phyloP scores from a whole-genome alignment of 164 flowering plant genomes.

The Tinospora cordifolia region DNA sequence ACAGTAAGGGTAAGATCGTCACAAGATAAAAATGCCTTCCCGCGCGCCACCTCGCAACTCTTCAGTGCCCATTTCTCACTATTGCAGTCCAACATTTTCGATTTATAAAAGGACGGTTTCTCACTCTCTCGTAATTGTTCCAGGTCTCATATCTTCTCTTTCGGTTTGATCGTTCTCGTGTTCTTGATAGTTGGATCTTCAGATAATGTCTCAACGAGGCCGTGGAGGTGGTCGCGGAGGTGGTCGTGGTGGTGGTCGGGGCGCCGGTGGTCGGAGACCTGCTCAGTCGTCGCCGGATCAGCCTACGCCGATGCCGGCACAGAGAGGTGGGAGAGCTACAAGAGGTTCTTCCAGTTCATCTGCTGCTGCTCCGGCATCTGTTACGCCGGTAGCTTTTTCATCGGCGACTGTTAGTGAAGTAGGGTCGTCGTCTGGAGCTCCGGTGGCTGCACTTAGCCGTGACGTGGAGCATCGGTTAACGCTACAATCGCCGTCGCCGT shows the following conservation, averaged over 20 bases:
- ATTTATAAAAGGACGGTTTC: neutral
- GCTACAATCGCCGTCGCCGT: constrained; percentile 4
- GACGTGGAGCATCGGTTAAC: constrained; percentile 16
- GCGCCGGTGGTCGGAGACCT: neutral
- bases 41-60: too few species aligned
- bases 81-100: too few species aligned
- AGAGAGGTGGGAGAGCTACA: too few species aligned
- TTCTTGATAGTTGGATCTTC: neutral
- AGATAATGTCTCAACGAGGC: neutral
- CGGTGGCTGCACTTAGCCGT: neutral
- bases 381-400: neutral
- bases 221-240: neutral
- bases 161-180: neutral
- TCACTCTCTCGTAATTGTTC: too few species aligned
- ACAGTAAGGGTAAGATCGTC: too few species aligned
- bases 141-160: too few species aligned
- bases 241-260: neutral
- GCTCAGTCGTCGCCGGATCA: too few species aligned
- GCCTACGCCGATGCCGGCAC: too few species aligned
- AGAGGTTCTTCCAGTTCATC: neutral
- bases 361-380: neutral
- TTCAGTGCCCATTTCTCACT: too few species aligned
- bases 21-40: too few species aligned
- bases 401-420: neutral
- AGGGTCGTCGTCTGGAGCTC: constrained; percentile 1